A percentile compares a stretch with the other conserved stretches of the same genome.
phyloP scores from a whole-genome alignment of 2,329 filamentous ascomycete species.

The Diaporthe vaccinii region DNA sequence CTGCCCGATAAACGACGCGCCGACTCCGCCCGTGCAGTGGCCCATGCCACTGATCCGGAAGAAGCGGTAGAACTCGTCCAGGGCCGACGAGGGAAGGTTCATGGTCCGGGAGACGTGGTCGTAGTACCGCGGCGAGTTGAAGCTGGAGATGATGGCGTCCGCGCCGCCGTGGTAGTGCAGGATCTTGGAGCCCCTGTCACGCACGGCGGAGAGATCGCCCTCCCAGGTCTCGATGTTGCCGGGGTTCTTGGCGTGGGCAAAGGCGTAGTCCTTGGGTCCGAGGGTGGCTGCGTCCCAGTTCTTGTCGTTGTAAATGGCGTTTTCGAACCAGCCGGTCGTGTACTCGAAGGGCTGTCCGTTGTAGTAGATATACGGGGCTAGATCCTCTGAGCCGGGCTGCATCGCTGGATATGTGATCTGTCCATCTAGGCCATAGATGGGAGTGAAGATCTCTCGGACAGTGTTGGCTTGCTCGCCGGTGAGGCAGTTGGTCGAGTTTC shows the following conservation, averaged over 20 bases:
- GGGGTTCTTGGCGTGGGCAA: slow-evolving; percentile 43
- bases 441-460: slow-evolving; percentile 36
- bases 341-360: slow-evolving; percentile 58
- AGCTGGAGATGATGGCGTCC: slow-evolving; percentile 58
- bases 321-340: slow-evolving; percentile 62
- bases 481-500: slow-evolving; percentile 48
- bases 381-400: slow-evolving; percentile 62
- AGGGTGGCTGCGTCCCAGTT: slow-evolving; percentile 56
- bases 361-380: slow-evolving; percentile 53
- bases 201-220: slow-evolving; percentile 53
- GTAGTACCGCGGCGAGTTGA: slow-evolving; percentile 63
- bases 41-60: slow-evolving; percentile 66
- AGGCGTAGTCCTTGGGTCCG: slow-evolving; percentile 52
- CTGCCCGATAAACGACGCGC: slow-evolving; percentile 53
- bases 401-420: slow-evolving; percentile 63
- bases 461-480: slow-evolving; percentile 49
- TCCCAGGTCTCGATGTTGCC: slow-evolving; percentile 46
- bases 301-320: slow-evolving; percentile 61
- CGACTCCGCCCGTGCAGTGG: slow-evolving; percentile 63
- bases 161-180: slow-evolving; percentile 60
- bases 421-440: slow-evolving; percentile 52
- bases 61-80: slow-evolving; percentile 63
- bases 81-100: slow-evolving; percentile 47
- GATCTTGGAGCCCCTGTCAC: slow-evolving; percentile 58
- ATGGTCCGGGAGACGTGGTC: slow-evolving; percentile 61